Conservation (phyloP, 768 basidiomycete genomes). For the Xerocomellus dryophilus region DNA sequence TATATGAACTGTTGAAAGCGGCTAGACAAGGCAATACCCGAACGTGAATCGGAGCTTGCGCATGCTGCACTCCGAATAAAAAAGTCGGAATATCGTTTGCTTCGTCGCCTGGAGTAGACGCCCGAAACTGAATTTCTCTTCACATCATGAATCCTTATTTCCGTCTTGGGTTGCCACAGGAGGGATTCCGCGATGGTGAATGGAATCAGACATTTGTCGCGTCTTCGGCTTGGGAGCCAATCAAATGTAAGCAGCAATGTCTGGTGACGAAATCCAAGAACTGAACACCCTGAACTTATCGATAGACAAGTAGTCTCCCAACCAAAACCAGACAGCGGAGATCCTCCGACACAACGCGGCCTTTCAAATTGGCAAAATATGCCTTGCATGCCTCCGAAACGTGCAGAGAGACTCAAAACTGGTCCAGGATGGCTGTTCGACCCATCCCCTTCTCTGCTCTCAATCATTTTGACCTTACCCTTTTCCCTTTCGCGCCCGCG, state of each 20-base stretch:
- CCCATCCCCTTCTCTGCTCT: neutral
- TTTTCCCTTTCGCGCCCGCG: neutral
- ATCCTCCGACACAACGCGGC: conserved; percentile 25
- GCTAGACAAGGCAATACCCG: neutral
- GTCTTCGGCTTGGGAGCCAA: conserved; percentile 7
- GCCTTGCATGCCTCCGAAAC: conserved; percentile 26
- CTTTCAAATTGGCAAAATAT: conserved; percentile 19
- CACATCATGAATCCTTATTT: conserved; percentile 8
- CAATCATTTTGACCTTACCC: neutral
- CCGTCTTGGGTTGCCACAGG: conserved; percentile 1
- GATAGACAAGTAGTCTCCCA: conserved; percentile 12
- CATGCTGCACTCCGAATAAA: neutral
- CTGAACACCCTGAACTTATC: conserved; percentile 15
- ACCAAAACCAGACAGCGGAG: conserved; percentile 26
- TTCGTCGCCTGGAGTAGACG: neutral
- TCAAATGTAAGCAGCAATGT: conserved; percentile 13
- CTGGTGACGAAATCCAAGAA: conserved; percentile 3
- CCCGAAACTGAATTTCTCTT: neutral
- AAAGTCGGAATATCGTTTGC: neutral
- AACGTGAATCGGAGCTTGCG: neutral
- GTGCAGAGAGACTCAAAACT: conserved; percentile 21
- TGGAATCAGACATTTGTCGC: conserved; percentile 1
- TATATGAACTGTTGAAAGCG: neutral
- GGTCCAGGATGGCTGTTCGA: conserved; percentile 7
- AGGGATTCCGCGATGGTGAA: conserved; percentile 1